These are phyloP conservation scores for Neurospora africana DNA, from an alignment of 495 filamentous ascomycete genomes.

Conservation along the genomic window DNA sequence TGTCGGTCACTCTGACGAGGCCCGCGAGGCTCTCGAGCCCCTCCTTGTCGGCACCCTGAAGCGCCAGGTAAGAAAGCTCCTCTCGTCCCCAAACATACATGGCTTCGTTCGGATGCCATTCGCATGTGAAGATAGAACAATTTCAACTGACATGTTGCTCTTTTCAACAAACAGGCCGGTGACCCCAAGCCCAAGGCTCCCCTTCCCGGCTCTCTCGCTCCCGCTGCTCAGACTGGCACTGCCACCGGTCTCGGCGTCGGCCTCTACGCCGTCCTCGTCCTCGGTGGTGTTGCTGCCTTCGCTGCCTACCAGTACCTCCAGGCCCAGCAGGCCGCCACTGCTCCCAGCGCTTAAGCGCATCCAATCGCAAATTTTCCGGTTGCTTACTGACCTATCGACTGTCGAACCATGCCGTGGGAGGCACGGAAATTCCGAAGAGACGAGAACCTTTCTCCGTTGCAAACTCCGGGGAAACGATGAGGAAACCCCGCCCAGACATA, in stretches of 20 bases:
- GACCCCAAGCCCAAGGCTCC: slow-evolving; percentile 65
- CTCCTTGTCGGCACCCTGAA: slow-evolving; percentile 74
- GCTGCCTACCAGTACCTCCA: slow-evolving; percentile 82
- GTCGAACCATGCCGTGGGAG: neutral
- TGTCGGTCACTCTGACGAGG: slow-evolving; percentile 98
- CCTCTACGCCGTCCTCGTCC: slow-evolving; percentile 70
- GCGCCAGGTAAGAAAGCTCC: slow-evolving; percentile 57
- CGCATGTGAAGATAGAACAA: neutral
- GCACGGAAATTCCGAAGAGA: neutral
- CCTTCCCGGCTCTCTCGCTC: slow-evolving; percentile 31
- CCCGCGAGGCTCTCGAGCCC: slow-evolving; percentile 80
- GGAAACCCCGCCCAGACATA: neutral
- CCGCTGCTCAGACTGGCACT: slow-evolving; percentile 37
- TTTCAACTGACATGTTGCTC: slow-evolving; percentile 10
- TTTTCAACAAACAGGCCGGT: slow-evolving; percentile 49
- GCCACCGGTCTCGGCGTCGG: slow-evolving; percentile 58
- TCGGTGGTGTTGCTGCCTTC: slow-evolving; percentile 70
- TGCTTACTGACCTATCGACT: neutral
- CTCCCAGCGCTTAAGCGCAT: slow-evolving; percentile 20
- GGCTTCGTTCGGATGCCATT: neutral
- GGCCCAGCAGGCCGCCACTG: slow-evolving; percentile 35
- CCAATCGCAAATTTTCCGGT: neutral
- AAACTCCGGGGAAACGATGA: neutral
- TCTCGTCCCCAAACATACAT: neutral
- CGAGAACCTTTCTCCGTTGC: neutral